Base-by-base conservation (phyloP, 2,329 filamentous ascomycete species). In the Epichloe sibirici region DNA sequence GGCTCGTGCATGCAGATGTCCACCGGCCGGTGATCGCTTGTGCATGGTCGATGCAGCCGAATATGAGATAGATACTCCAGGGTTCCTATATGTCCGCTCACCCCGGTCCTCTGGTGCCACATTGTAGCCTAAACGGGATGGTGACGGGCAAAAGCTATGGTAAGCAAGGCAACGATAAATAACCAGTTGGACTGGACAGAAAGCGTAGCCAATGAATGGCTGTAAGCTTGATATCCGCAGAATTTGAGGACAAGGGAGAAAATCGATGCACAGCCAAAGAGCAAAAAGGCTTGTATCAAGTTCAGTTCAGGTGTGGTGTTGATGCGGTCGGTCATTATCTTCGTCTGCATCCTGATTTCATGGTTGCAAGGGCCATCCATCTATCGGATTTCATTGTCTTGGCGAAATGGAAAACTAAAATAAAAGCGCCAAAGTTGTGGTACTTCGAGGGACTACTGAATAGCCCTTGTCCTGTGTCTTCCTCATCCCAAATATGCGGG, bases 11-110 rank as follows among this genome's bases (percentile, higher is more conserved):
- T 53, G 57, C 50, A 55, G 52, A 51, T 52, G 51, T 55, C 56
- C 59, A 59, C 59, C 57, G 58, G 55, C 59, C 56, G 58, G 55
- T 61, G 58, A 62, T 60, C 60, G 54, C 54, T 55, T 13, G 23
- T 56, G 57, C 57, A 55, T 57, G n/a, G 48, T 45, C 31, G 51
- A 53, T 51, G 50, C 53, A 40, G 49, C 47, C 54, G 50, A 45
- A 49, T 43, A 49, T 31, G 38, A 51, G 28, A 40, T 48, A 31
- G 45, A 39, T 17, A 46, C n/a, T 21, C 34, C 17, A 17, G 35
- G 43, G 31, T 46, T 50, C 17, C 34, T 53, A 11, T 42, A 35
- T 9, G 8, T 47, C 34, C 46, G 25, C 15, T 25, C 38, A 44
- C 44, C 17, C 45, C 45, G 4, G 34, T 25, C 5, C 37, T 42